Percentiles rank a stretch among this genome's conserved stretches.
Conservation (phyloP, 2,329 filamentous ascomycete genomes). For the Sporothrix protearum region DNA sequence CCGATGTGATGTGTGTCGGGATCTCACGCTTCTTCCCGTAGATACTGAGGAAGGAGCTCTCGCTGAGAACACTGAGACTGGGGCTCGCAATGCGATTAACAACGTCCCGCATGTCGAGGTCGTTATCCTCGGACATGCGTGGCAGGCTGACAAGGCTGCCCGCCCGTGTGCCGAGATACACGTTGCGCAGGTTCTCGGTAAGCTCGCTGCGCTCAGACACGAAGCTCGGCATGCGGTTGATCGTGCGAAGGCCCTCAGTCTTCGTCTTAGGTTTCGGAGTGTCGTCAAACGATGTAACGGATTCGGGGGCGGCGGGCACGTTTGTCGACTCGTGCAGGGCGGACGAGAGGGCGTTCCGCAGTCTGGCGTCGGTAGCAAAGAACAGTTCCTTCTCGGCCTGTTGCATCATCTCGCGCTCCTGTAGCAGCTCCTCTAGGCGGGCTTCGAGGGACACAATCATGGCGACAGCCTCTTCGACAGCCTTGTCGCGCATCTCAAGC, state of each 20-base stretch:
- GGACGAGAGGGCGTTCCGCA: constrained; percentile 28
- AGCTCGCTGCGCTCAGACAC: constrained; percentile 57
- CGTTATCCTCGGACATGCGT: constrained; percentile 44
- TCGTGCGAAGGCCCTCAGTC: constrained; percentile 36
- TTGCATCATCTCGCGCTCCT: constrained; percentile 53
- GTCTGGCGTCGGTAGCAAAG: constrained; percentile 34
- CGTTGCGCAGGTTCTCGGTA: constrained; percentile 58
- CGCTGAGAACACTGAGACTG: constrained; percentile 60
- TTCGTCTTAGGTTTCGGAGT: constrained; percentile 31
- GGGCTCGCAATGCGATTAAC: constrained; percentile 53
- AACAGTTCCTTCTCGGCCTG: constrained; percentile 43
- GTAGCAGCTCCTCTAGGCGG: constrained; percentile 51
- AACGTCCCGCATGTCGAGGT: constrained; percentile 32
- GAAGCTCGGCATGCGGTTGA: constrained; percentile 62
- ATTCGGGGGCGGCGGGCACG: neutral
- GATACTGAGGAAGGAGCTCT: constrained; percentile 64
- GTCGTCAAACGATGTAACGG: constrained; percentile 12
- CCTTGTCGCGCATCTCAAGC: constrained; percentile 65
- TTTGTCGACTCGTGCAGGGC: constrained; percentile 19
- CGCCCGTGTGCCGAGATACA: constrained; percentile 51
- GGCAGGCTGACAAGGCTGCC: constrained; percentile 50
- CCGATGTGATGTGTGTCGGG: neutral
- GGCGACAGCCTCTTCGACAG: constrained; percentile 65
- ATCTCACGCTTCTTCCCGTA: constrained; percentile 49
- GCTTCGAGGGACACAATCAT: constrained; percentile 66